phyloP scores from a whole-genome alignment of 192 early-diverging fungal species.

The Paraglomus occultum region DNA sequence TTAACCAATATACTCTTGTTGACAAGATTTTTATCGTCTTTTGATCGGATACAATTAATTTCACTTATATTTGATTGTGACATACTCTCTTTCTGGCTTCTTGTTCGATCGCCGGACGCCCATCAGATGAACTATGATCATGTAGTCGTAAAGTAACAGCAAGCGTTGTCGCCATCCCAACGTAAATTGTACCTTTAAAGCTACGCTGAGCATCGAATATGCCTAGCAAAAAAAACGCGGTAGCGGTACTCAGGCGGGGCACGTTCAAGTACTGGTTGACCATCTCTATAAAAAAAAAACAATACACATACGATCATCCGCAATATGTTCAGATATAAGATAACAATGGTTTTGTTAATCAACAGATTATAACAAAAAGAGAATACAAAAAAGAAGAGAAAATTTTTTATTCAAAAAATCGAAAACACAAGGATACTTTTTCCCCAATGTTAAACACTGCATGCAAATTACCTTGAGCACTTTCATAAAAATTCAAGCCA shows the following conservation, averaged over 20 bases:
- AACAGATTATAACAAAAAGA: no score
- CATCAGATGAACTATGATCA: conserved; percentile 20
- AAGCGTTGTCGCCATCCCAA: conserved; percentile 19
- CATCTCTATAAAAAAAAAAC: conserved; percentile 9
- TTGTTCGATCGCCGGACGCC: background rate
- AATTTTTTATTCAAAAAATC: no score
- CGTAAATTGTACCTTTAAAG: conserved; percentile 10
- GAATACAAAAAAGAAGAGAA: no score
- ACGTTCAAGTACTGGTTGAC: conserved; percentile 7
- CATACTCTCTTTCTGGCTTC: conserved; percentile 24
- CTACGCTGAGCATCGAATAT: conserved; percentile 18
- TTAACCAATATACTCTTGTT: no score
- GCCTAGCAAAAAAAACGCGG: conserved; percentile 10
- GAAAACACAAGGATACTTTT: background rate
- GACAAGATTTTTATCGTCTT: no score
- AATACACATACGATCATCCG: background rate
- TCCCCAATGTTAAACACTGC: background rate
- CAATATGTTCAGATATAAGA: no score
- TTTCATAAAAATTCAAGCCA: conserved; percentile 7
- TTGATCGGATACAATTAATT: background rate
- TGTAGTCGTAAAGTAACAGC: conserved; percentile 12
- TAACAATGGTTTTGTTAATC: no score
- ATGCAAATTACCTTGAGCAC: conserved; percentile 18
- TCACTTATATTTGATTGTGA: background rate
- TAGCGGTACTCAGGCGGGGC: conserved; percentile 14